A percentile compares a stretch with the other conserved stretches of the same genome.
Conservation (phyloP, 148 eudicot genomes). For the Limonium bicolor region DNA sequence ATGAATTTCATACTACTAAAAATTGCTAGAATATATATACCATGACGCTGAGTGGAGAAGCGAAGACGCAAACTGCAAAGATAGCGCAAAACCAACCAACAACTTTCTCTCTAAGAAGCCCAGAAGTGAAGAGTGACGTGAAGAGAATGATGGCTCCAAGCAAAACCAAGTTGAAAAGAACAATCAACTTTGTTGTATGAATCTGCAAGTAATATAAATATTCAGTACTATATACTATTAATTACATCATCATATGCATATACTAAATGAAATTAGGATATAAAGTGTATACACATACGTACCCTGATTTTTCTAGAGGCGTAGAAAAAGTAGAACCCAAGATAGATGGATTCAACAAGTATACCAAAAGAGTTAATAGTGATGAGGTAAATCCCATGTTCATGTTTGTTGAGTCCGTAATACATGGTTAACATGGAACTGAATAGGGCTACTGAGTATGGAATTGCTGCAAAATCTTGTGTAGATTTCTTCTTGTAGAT, state of each 20-base stretch:
- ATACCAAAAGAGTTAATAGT: slow-evolving; percentile 50
- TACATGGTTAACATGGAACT: slow-evolving; percentile 38
- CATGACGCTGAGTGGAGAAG: slow-evolving; percentile 61
- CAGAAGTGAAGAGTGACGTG: slow-evolving; percentile 28
- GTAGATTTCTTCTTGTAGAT: slow-evolving; percentile 49
- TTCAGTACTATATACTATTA: background rate
- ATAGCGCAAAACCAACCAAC: slow-evolving; percentile 58
- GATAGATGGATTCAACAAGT: slow-evolving; percentile 39
- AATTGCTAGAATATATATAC: slow-evolving; percentile 10
- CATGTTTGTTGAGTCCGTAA: slow-evolving; percentile 29
- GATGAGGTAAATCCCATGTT: slow-evolving; percentile 25
- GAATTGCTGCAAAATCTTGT: slow-evolving; percentile 41
- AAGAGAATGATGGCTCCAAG: slow-evolving; percentile 27
- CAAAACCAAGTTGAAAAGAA: slow-evolving; percentile 34
- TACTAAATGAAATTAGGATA: background rate
- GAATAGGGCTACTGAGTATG: slow-evolving; percentile 42
- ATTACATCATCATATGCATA: background rate
- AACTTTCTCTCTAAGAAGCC: slow-evolving; percentile 17
- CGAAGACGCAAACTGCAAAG: slow-evolving; percentile 41
- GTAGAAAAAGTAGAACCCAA: slow-evolving; percentile 27
- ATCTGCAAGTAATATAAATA: slow-evolving; percentile 18
- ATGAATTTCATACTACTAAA: background rate
- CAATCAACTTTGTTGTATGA: slow-evolving; percentile 25
- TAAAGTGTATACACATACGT: background rate
- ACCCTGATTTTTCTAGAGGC: slow-evolving; percentile 38